These are phyloP conservation scores for Acer campestre DNA, from an alignment of 345 rosid species.

Conservation along the genomic window DNA sequence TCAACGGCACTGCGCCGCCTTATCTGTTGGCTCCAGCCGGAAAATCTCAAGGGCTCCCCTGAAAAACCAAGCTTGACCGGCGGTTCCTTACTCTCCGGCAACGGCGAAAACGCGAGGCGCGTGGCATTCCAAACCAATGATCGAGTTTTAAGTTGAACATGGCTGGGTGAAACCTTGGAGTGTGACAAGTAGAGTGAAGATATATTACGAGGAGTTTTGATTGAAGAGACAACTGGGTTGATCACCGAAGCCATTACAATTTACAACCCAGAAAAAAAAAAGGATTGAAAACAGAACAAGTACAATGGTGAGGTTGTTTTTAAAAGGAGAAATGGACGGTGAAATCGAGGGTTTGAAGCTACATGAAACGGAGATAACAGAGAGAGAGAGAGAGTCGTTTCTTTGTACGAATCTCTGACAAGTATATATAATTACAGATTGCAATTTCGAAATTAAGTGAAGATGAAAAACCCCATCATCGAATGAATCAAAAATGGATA, in stretches of 20 bases:
- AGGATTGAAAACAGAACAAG: background rate
- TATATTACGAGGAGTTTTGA: slow-evolving; percentile 21
- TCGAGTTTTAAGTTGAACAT: slow-evolving; percentile 22
- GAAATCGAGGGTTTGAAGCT: slow-evolving; percentile 14
- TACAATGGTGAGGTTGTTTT: background rate
- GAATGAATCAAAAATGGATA: background rate
- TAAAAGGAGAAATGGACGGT: slow-evolving; percentile 6
- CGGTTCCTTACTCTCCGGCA: slow-evolving; percentile 21
- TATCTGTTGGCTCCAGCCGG: slow-evolving; percentile 25
- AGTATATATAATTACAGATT: background rate
- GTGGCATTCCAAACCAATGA: slow-evolving; percentile 20
- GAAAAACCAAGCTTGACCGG: slow-evolving; percentile 14
- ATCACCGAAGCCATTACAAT: slow-evolving; percentile 37
- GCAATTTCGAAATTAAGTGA: background rate
- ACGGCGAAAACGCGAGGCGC: slow-evolving; percentile 32
- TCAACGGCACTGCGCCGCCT: slow-evolving; percentile 28
- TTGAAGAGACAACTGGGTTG: slow-evolving; percentile 24
- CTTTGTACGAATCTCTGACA: background rate
- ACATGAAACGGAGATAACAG: slow-evolving; percentile 21
- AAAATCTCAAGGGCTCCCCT: slow-evolving; percentile 19
- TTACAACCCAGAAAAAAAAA: background rate
- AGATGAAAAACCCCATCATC: background rate
- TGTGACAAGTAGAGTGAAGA: slow-evolving; percentile 36
- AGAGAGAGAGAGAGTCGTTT: slow-evolving; percentile 1
- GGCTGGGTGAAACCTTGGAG: slow-evolving; percentile 17